Percentiles rank a stretch among this genome's conserved stretches.
Conservation (phyloP, 1,139 yeast genomes). For the Nakaseomyces delphensis region DNA sequence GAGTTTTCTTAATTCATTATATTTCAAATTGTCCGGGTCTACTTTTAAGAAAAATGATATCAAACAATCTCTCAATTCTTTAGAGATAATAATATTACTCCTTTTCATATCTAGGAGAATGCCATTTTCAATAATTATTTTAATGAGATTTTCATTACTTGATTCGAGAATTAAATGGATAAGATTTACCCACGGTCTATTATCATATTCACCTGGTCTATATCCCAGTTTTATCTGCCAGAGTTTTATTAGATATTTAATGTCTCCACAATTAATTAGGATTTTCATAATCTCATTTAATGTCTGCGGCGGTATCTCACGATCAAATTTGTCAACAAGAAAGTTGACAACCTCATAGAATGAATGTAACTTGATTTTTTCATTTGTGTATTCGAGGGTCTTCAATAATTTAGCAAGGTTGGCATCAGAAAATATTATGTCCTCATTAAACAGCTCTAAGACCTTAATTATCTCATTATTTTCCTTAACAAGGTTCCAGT, state of each 20-base stretch:
- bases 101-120: slow-evolving; percentile 24
- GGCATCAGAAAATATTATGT: slow-evolving; percentile 15
- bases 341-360: slow-evolving; percentile 18
- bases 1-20: background rate
- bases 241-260: slow-evolving; percentile 18
- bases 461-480: slow-evolving; percentile 16
- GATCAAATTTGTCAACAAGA: slow-evolving; percentile 11
- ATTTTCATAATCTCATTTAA: slow-evolving; percentile 15
- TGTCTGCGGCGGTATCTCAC: slow-evolving; percentile 11
- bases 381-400: slow-evolving; percentile 14
- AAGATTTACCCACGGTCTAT: slow-evolving; percentile 25
- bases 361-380: slow-evolving; percentile 13
- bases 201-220: slow-evolving; percentile 14
- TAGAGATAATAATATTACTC: slow-evolving; percentile 16
- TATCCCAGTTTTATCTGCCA: slow-evolving; percentile 18
- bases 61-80: slow-evolving; percentile 13
- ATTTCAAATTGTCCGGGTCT: slow-evolving; percentile 10
- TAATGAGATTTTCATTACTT: slow-evolving; percentile 12
- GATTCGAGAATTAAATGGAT: slow-evolving; percentile 16
- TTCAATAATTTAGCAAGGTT: slow-evolving; percentile 17
- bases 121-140: slow-evolving; percentile 20
- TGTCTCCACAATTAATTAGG: slow-evolving; percentile 16
- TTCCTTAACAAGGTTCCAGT: slow-evolving; percentile 13
- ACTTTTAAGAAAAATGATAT: slow-evolving; percentile 9
- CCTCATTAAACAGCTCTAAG: slow-evolving; percentile 14